These are phyloP conservation scores for Bifiguratus adelaidae DNA, from an alignment of 192 early-diverging fungal genomes.

Conservation along the genomic window DNA sequence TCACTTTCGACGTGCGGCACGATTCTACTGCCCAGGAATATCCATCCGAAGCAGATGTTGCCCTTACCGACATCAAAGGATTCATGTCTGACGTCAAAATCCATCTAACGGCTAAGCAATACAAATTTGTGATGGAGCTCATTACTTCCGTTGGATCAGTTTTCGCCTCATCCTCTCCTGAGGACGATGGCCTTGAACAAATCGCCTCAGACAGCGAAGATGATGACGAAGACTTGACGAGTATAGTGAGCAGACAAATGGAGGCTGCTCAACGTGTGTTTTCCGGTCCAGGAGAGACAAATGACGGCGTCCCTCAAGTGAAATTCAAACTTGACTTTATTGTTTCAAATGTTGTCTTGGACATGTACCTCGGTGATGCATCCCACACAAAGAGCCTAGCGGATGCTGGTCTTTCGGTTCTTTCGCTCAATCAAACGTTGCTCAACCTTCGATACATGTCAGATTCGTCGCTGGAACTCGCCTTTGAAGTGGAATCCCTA, in stretches of 20 bases:
- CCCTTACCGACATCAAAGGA: constrained; percentile 41
- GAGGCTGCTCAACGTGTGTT: neutral
- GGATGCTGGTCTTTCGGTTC: constrained; percentile 37
- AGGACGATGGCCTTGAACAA: constrained; percentile 7
- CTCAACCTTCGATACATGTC: constrained; percentile 44
- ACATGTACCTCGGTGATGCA: constrained; percentile 59
- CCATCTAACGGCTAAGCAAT: constrained; percentile 74
- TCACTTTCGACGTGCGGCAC: constrained; percentile 58
- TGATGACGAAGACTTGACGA: no score
- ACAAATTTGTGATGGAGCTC: constrained; percentile 64
- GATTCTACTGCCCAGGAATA: constrained; percentile 11
- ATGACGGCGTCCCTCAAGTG: constrained; percentile 3
- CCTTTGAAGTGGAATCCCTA: constrained; percentile 56
- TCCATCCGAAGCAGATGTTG: no score
- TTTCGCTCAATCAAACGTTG: constrained; percentile 32
- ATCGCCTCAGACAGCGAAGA: neutral
- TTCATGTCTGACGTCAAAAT: constrained; percentile 66
- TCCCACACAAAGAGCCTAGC: constrained; percentile 33
- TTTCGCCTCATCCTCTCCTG: constrained; percentile 17
- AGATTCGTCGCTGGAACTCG: constrained; percentile 55
- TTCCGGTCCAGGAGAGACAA: constrained; percentile 6
- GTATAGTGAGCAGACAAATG: neutral
- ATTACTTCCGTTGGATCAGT: constrained; percentile 37
- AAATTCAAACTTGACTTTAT: constrained; percentile 31
- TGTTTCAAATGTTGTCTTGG: constrained; percentile 66